Percentiles rank a stretch among this genome's conserved stretches.
Conservation (phyloP, 2,329 filamentous ascomycete genomes). For the Penicillium sumatraense region DNA sequence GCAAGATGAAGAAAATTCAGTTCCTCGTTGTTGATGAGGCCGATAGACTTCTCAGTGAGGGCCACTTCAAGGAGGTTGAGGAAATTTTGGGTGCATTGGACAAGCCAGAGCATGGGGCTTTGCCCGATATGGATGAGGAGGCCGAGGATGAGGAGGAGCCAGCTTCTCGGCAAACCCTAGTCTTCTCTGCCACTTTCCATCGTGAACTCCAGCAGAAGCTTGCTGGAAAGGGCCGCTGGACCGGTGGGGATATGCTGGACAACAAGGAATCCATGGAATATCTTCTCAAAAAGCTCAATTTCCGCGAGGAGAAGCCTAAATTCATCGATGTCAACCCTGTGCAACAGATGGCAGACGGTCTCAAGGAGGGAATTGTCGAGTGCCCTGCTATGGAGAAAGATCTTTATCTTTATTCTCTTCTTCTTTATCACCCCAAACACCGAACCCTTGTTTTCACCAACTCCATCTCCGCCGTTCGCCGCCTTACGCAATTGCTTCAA, state of each 20-base stretch:
- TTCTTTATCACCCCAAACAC: constrained; percentile 79
- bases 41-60: constrained; percentile 86
- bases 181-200: constrained; percentile 96
- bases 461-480: constrained; percentile 88
- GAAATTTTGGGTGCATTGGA: constrained; percentile 85
- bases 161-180: constrained; percentile 74
- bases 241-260: constrained; percentile 64
- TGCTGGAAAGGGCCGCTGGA: constrained; percentile 71
- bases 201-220: constrained; percentile 90
- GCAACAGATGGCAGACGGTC: constrained; percentile 81
- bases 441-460: constrained; percentile 93
- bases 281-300: constrained; percentile 85
- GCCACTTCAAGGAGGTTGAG: constrained; percentile 92
- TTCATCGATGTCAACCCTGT: constrained; percentile 92
- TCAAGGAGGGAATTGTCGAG: constrained; percentile 90
- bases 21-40: constrained; percentile 95
- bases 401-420: constrained; percentile 85
- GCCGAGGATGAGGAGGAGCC: constrained; percentile 51
- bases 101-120: constrained; percentile 55
- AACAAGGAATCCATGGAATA: constrained; percentile 90
- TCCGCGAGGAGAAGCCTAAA: constrained; percentile 79
- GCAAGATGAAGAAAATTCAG: constrained; percentile 71
- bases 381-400: constrained; percentile 96
- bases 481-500: constrained; percentile 81
- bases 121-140: constrained; percentile 32